Conservation (phyloP, 495 filamentous ascomycete species). For the Penicillium taxi region DNA sequence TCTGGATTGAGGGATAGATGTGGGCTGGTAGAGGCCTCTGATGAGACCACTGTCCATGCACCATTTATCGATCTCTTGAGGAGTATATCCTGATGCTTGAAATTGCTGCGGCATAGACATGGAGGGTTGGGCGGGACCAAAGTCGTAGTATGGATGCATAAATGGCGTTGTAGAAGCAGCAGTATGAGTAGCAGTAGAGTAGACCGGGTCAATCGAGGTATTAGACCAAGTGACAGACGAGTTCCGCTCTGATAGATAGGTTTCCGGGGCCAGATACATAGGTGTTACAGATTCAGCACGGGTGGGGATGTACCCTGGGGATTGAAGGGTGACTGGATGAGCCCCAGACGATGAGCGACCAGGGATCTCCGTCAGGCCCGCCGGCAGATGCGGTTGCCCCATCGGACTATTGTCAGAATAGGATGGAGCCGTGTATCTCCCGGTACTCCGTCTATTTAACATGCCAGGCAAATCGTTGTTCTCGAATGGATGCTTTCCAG, state of each 20-base stretch:
- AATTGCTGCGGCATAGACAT: not conserved
- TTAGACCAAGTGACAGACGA: constrained; percentile 18
- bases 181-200: constrained; percentile 1
- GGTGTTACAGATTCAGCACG: constrained; percentile 6
- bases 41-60: constrained; percentile 16
- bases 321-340: constrained; percentile 4
- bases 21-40: constrained; percentile 6
- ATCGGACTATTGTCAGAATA: constrained; percentile 4
- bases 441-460: constrained; percentile 3
- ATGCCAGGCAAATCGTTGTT: constrained; percentile 1
- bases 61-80: constrained; percentile 19
- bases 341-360: constrained; percentile 6
- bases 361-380: constrained; percentile 14
- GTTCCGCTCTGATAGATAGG: constrained; percentile 11
- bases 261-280: constrained; percentile 13
- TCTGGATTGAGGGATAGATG: constrained; percentile 2
- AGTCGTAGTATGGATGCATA: constrained; percentile 14
- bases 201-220: constrained; percentile 10
- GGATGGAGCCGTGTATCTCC: constrained; percentile 1
- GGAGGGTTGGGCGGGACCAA: not conserved
- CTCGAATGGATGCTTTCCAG: too few relatives aligned
- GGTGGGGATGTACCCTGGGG: constrained; percentile 3
- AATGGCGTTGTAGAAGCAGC: constrained; percentile 11
- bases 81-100: constrained; percentile 9
- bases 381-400: constrained; percentile 1